Conservation (phyloP, 1,284 basidiomycete genomes). For the Irpex rosettiformis region DNA sequence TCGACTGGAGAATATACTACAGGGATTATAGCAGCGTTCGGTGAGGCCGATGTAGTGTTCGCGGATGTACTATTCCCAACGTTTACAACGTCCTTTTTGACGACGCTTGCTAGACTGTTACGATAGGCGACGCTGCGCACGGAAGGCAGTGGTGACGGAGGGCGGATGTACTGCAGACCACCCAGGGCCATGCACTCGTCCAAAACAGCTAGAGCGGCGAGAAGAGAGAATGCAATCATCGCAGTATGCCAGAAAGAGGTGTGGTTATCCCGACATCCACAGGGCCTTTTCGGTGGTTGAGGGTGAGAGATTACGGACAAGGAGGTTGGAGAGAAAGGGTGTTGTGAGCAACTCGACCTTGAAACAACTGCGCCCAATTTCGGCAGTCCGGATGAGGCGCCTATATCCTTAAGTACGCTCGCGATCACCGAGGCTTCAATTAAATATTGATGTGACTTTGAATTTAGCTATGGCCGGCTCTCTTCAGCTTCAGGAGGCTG, state of each 20-base stretch:
- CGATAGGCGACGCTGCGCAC: slow-evolving; percentile 16
- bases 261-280: slow-evolving; percentile 8
- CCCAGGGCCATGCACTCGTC: slow-evolving; percentile 13
- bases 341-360: neutral
- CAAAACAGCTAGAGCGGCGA: slow-evolving; percentile 11
- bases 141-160: slow-evolving; percentile 10
- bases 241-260: neutral
- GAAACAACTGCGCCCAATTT: neutral
- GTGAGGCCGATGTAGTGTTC: slow-evolving; percentile 16
- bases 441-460: no score
- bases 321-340: neutral
- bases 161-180: neutral
- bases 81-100: slow-evolving; percentile 3
- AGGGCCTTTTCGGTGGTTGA: slow-evolving; percentile 2
- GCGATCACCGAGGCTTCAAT: no score
- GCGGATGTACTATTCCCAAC: slow-evolving; percentile 12
- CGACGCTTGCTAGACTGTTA: slow-evolving; percentile 21
- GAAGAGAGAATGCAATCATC: slow-evolving; percentile 9
- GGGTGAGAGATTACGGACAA: slow-evolving; percentile 1
- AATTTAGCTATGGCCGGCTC: no score
- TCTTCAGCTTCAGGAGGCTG: no score
- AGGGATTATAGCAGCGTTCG: slow-evolving; percentile 26
- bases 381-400: neutral
- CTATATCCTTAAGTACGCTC: no score
- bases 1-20: slow-evolving; percentile 28